Percentiles rank a stretch among this genome's conserved stretches.
phyloP scores from a whole-genome alignment of 192 early-diverging fungal species.

The Coemansia sp. region DNA sequence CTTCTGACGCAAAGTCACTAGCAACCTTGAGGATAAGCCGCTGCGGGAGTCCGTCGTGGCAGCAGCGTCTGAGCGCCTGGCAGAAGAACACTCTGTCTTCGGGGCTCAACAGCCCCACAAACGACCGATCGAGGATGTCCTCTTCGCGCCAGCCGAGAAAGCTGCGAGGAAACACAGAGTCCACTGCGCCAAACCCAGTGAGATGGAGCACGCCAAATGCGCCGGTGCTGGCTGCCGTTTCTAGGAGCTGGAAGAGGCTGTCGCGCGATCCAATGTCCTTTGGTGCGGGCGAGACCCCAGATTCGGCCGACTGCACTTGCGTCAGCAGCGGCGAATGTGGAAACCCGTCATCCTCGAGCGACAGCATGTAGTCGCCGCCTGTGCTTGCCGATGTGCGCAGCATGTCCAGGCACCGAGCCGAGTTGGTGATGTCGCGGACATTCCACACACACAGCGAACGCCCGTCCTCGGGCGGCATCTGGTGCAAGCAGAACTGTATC shows the following conservation, averaged over 20 bases:
- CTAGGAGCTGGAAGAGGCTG: constrained; percentile 24
- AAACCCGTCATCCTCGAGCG: constrained; percentile 46
- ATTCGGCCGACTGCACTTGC: constrained; percentile 1
- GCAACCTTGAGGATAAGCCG: constrained; percentile 36
- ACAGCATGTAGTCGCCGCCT: constrained; percentile 28
- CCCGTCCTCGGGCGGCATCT: constrained; percentile 11
- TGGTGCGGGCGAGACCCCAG: not conserved
- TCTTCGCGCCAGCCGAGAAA: constrained; percentile 41
- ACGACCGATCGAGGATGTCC: constrained; percentile 43
- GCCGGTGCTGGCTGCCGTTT: constrained; percentile 20
- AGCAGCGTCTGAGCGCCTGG: constrained; percentile 34
- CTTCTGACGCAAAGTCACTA: not conserved
- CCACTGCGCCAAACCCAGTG: constrained; percentile 48
- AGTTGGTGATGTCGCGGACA: constrained; percentile 40
- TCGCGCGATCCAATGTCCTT: constrained; percentile 16
- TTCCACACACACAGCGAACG: constrained; percentile 32
- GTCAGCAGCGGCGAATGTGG: constrained; percentile 43
- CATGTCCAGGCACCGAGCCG: constrained; percentile 40
- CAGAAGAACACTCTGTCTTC: constrained; percentile 47
- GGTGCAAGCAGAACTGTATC: constrained; percentile 47
- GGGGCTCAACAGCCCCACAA: constrained; percentile 37
- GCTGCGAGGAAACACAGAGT: constrained; percentile 46
- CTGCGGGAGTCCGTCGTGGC: constrained; percentile 47
- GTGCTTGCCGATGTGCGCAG: constrained; percentile 3
- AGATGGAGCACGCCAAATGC: constrained; percentile 40